A percentile compares a stretch with the other conserved stretches of the same genome.
Conservation (phyloP, 371 early-diverging fungal genomes). For the Rhizomucor pusillus region DNA sequence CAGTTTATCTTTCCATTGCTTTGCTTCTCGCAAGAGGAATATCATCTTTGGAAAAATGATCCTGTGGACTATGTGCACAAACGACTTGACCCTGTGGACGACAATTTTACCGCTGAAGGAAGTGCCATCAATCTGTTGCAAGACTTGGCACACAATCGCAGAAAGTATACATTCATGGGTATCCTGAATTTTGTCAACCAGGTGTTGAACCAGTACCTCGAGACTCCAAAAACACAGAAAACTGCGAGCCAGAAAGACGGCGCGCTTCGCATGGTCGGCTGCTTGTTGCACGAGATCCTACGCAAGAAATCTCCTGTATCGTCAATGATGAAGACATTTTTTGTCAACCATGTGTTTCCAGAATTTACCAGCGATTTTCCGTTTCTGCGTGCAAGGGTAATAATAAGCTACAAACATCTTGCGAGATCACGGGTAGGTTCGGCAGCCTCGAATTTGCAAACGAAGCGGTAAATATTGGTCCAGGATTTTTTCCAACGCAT, state of each 20-base stretch:
- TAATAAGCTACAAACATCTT: slow-evolving; percentile 3
- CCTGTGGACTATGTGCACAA: slow-evolving; percentile 88
- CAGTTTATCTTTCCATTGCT: slow-evolving; percentile 88
- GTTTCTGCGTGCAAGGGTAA: slow-evolving; percentile 71
- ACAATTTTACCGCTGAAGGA: slow-evolving; percentile 64
- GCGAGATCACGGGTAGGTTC: slow-evolving; percentile 30
- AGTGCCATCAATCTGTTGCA: slow-evolving; percentile 69
- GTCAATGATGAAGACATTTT: slow-evolving; percentile 69
- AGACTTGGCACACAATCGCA: slow-evolving; percentile 68
- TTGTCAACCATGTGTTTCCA: slow-evolving; percentile 80
- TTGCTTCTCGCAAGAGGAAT: slow-evolving; percentile 77
- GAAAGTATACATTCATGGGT: slow-evolving; percentile 69
- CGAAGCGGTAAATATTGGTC: slow-evolving; percentile 19
- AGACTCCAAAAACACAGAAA: slow-evolving; percentile 56
- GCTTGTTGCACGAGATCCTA: slow-evolving; percentile 54
- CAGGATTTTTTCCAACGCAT: no score
- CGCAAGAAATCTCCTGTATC: slow-evolving; percentile 60
- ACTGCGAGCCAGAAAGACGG: slow-evolving; percentile 81
- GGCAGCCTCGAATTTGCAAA: slow-evolving; percentile 30
- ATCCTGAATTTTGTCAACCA: slow-evolving; percentile 70
- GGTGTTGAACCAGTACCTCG: slow-evolving; percentile 50
- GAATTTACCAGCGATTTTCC: slow-evolving; percentile 76
- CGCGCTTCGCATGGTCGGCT: slow-evolving; percentile 77
- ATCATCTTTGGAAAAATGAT: slow-evolving; percentile 83
- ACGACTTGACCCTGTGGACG: slow-evolving; percentile 75